Percentiles rank a stretch among this genome's conserved stretches.
These are phyloP conservation scores for Paramarasmius palmivorus DNA, from an alignment of 1,284 basidiomycete genomes.

Conservation along the genomic window DNA sequence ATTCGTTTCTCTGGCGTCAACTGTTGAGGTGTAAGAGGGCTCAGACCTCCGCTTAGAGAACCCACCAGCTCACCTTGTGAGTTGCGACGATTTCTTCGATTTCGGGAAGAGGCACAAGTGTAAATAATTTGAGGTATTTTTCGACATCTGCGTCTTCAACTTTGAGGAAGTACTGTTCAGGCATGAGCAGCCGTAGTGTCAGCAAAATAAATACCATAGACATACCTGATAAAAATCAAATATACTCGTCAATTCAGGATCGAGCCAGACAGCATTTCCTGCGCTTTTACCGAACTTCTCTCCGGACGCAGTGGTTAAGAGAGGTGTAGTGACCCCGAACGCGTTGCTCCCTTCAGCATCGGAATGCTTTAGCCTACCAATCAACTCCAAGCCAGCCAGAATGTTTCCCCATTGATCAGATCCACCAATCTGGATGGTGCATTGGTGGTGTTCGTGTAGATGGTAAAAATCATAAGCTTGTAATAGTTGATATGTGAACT, in stretches of 20 bases:
- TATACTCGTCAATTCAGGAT: conserved; percentile 72
- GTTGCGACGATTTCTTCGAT: conserved; percentile 60
- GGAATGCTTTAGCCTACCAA: conserved; percentile 51
- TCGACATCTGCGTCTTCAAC: conserved; percentile 83
- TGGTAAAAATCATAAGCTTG: conserved; percentile 95
- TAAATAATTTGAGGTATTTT: conserved; percentile 83
- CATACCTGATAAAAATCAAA: conserved; percentile 91
- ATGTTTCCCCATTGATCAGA: conserved; percentile 99
- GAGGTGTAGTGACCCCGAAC: conserved; percentile 90
- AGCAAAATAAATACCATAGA: conserved; percentile 3
- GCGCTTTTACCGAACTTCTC: conserved; percentile 98
- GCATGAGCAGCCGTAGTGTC: conserved; percentile 3
- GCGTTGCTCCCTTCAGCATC: conserved; percentile 41
- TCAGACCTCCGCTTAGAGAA: neutral
- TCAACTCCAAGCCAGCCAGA: conserved; percentile 87
- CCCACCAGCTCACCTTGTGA: conserved; percentile 52
- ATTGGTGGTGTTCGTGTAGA: conserved; percentile 68
- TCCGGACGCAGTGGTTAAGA: conserved; percentile 88
- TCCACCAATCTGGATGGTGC: conserved; percentile 91
- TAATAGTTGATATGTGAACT: conserved; percentile 96
- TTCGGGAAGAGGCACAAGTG: conserved; percentile 65
- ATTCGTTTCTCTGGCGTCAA: conserved; percentile 54
- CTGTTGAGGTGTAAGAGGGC: conserved; percentile 29
- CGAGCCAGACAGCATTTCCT: conserved; percentile 94
- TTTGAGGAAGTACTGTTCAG: conserved; percentile 82